Evolutionary conservation across 805 yeast species (phyloP).

Genomic region (fission yeast (Schizosaccharomyces pombe)): DNA sequence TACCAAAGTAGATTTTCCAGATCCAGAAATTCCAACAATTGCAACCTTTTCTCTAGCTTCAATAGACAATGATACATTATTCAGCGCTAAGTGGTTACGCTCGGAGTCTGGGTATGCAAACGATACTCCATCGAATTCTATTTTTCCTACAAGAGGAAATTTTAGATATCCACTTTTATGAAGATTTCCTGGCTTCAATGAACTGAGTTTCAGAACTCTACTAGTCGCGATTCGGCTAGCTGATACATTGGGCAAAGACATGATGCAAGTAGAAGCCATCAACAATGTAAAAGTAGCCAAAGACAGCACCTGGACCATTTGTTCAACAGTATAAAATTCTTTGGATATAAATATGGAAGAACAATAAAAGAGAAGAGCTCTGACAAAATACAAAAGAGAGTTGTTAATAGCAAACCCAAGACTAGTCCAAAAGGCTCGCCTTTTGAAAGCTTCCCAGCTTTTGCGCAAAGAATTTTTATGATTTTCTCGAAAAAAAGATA

Average conservation of each 20-base stretch:
- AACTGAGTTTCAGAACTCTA: conserved; percentile 8
- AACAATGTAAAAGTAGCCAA: conserved; percentile 51
- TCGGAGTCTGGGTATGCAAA: conserved; percentile 13
- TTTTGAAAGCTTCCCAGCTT: conserved; percentile 12
- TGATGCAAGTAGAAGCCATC: conserved; percentile 33
- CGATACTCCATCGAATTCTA: conserved; percentile 1
- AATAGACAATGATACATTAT: conserved; percentile 23
- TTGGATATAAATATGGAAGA: conserved; percentile 50
- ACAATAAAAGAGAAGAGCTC: conserved; percentile 52
- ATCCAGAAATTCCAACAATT: conserved; percentile 67
- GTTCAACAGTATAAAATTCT: conserved; percentile 30
- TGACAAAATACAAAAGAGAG: conserved; percentile 24
- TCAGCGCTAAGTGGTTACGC: conserved; percentile 20
- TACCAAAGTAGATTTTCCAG: conserved; percentile 68
- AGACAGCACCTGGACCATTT: conserved; percentile 45
- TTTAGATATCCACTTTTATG: neutral
- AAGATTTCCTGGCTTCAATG: conserved; percentile 5
- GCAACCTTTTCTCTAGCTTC: conserved; percentile 31
- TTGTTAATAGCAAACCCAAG: conserved; percentile 15
- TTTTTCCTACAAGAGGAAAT: neutral
- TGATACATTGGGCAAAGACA: conserved; percentile 53
- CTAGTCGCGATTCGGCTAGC: conserved; percentile 32
- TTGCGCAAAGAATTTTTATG: conserved; percentile 13
- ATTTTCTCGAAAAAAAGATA: conserved; percentile 22
- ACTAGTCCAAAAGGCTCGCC: conserved; percentile 8